phyloP scores from a whole-genome alignment of 768 basidiomycete genomes.

The Aureoboletus auriporus region DNA sequence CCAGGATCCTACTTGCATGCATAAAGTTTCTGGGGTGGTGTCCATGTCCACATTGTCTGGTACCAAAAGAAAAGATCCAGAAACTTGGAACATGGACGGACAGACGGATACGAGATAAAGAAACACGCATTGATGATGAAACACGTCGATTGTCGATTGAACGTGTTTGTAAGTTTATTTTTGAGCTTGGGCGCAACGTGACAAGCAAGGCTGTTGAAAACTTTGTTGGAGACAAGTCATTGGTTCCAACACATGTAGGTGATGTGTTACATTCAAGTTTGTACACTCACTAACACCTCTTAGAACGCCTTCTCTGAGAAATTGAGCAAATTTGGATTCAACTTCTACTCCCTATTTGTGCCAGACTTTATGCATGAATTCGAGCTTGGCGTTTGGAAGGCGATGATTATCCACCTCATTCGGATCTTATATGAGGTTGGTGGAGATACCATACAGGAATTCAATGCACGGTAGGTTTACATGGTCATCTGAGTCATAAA shows the following conservation, averaged over 20 bases:
- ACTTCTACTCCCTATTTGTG: slow-evolving; percentile 23
- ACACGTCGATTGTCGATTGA: slow-evolving; percentile 36
- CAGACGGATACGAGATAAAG: not conserved
- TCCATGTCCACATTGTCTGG: slow-evolving; percentile 19
- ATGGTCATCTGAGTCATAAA: too few relatives aligned
- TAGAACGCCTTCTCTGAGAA: slow-evolving; percentile 28
- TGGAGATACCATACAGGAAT: slow-evolving; percentile 11
- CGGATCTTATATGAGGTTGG: slow-evolving; percentile 22
- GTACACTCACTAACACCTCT: too few relatives aligned
- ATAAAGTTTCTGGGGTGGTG: slow-evolving; percentile 17
- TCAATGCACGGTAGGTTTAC: slow-evolving; percentile 31
- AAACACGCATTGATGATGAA: slow-evolving; percentile 30
- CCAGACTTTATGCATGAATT: slow-evolving; percentile 32
- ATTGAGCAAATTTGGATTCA: slow-evolving; percentile 17
- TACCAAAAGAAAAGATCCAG: slow-evolving; percentile 6
- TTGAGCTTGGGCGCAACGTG: slow-evolving; percentile 11
- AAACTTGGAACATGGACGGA: not conserved
- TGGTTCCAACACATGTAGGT: not conserved
- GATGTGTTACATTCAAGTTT: too few relatives aligned
- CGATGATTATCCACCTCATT: slow-evolving; percentile 2
- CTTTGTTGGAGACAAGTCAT: slow-evolving; percentile 11
- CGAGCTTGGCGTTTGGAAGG: slow-evolving; percentile 33
- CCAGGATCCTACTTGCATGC: not conserved
- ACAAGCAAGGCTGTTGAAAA: not conserved
- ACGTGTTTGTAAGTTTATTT: slow-evolving; percentile 29